Percentiles rank a stretch among this genome's conserved stretches.
phyloP scores from a whole-genome alignment of 2,329 filamentous ascomycete species.

The Talaromyces atroroseus region DNA sequence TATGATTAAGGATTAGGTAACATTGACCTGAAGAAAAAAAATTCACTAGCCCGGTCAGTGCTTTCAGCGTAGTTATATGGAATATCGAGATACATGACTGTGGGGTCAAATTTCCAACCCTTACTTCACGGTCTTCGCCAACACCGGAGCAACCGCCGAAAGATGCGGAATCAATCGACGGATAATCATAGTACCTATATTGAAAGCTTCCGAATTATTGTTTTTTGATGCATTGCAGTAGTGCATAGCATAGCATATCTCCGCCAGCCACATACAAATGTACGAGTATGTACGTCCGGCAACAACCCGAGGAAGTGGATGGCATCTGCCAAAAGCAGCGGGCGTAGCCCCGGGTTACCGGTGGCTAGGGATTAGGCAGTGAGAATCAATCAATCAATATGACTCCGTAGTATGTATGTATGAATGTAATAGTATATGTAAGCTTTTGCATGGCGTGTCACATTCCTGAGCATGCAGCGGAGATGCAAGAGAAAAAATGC shows the following conservation, averaged over 20 bases:
- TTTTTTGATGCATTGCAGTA: background rate
- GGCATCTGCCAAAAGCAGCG: no score
- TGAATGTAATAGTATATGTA: background rate
- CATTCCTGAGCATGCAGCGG: conserved; percentile 11
- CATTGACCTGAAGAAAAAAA: no score
- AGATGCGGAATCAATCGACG: background rate
- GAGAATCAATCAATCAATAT: conserved; percentile 4
- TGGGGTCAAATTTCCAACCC: background rate
- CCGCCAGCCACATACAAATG: background rate
- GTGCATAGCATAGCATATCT: conserved; percentile 7
- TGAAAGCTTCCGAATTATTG: background rate
- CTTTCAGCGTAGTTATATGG: no score
- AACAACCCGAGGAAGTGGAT: no score
- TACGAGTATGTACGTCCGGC: background rate
- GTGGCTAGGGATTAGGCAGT: background rate
- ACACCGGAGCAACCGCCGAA: conserved; percentile 2
- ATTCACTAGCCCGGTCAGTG: no score
- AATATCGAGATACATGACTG: no score
- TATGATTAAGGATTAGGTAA: no score
- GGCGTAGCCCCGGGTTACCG: background rate
- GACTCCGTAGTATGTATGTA: no score
- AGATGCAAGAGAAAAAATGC: conserved; percentile 1
- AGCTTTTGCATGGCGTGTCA: conserved; percentile 10
- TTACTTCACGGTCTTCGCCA: conserved; percentile 7
- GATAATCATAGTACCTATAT: no score